Conservation (phyloP, 176 grass and related monocot species). For the Rhynchospora pubera region DNA sequence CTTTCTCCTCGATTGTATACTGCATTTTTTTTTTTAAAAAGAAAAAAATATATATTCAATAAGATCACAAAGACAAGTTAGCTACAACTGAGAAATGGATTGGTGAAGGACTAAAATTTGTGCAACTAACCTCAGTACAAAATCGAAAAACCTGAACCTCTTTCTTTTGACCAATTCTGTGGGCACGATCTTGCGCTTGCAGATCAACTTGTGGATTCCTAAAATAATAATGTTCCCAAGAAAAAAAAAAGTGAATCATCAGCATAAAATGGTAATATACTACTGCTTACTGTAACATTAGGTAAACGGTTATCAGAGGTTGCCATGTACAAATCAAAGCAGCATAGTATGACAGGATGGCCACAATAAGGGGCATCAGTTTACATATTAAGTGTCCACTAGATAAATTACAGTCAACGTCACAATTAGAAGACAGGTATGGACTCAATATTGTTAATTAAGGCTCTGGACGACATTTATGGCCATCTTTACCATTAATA, state of each 20-base stretch:
- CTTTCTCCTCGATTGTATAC: constrained; percentile 98
- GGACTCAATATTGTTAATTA: background rate
- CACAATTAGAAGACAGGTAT: background rate
- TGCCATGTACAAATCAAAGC: background rate
- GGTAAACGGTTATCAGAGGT: background rate
- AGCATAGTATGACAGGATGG: background rate
- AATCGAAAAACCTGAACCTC: constrained; percentile 99
- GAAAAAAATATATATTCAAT: background rate
- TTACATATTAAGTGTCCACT: no score
- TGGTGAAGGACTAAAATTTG: background rate
- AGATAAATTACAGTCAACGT: no score
- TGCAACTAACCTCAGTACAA: constrained; percentile 87
- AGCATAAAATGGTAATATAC: background rate
- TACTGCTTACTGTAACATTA: background rate
- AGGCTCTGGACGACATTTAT: no score
- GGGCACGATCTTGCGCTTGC: constrained; percentile 95
- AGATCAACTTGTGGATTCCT: constrained; percentile 99
- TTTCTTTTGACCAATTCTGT: constrained; percentile 98
- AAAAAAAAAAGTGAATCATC: constrained; percentile 2
- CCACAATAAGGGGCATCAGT: no score
- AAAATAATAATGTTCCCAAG: constrained; percentile 18
- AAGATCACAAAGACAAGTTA: background rate
- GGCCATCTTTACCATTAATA: background rate
- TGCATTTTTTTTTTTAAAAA: constrained; percentile 33
- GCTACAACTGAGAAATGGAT: background rate